Evolutionary conservation across 768 basidiomycete genomes (phyloP), one percentile per base, ranked within the genome.

Genomic region (Amanita rimosa): DNA sequence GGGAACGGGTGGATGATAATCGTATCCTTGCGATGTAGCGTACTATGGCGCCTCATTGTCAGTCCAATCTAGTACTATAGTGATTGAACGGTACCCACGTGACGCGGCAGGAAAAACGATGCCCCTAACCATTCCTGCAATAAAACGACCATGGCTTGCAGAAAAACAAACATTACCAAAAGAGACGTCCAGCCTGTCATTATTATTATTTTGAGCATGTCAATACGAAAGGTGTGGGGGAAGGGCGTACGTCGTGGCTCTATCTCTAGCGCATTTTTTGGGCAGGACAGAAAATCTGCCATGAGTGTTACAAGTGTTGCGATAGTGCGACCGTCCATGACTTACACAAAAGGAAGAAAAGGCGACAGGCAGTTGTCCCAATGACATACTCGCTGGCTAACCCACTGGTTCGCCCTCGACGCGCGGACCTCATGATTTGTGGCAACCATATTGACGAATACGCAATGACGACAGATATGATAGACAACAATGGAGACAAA

Each of bases 361-460:
- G 66, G 46, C 92, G 70, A 49, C 82, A 84, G 1, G 78, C 43
- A 0, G 85, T 85, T 4, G 82, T 87, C 9, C 89, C 91, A 7
- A 94, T 46, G 17, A 94, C 60, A 55, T 94, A 95, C 56, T 81
- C 77, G 39, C 66, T 69, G 6, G 74, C 68, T 37, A 95, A 59
- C 0, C 83, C 85, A 58, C 83, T 83, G 6, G 74, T 72, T 51
- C 87, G 73, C 7, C 83, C 85, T 19, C 86, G 75, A 17, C 75
- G 73, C 13, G 74, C 79, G 13, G 89, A 85, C 19, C 92, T 73
- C 46, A 83, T 69, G 42, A 96, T 89, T 63, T 94, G 92, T 3
- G 88, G 83, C 4, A 84, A 55, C 92, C 92, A 96, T 57, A 93
- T 81, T 51, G 73, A 73, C 5, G 83, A 83, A 62, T 94, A 91